phyloP scores from a whole-genome alignment of 73 alveolate genomes.

The Halteria grandinella region DNA sequence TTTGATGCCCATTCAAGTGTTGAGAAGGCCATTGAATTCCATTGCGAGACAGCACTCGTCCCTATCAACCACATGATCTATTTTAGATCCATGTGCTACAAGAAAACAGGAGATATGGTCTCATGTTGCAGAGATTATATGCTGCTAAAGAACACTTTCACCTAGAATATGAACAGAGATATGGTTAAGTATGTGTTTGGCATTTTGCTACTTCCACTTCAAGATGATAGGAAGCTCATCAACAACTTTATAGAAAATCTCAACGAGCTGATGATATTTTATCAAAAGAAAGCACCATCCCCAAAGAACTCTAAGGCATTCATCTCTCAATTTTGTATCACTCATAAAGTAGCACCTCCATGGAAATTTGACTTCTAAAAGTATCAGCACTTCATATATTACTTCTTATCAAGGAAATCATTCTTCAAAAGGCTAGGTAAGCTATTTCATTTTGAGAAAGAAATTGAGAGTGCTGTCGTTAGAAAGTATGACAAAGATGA shows the following conservation, averaged over 20 bases:
- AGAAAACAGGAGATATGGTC: neutral
- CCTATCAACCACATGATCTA: constrained; percentile 17
- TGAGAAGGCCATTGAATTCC: constrained; percentile 27
- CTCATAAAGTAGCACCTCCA: neutral
- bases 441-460: neutral
- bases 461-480: neutral
- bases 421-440: constrained; percentile 8
- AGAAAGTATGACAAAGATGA: constrained; percentile 7
- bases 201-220: constrained; percentile 26
- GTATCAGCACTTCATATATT: neutral
- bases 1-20: constrained; percentile 17
- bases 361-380: neutral
- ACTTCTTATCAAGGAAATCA: neutral
- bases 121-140: constrained; percentile 24
- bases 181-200: constrained; percentile 23
- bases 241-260: constrained; percentile 24
- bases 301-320: neutral
- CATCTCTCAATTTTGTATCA: neutral
- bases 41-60: constrained; percentile 3
- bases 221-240: constrained; percentile 23
- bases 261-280: constrained; percentile 1
- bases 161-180: constrained; percentile 6
- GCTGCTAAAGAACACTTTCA: neutral
- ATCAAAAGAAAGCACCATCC: neutral
- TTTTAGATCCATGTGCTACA: constrained; percentile 37